phyloP scores from a whole-genome alignment of 768 basidiomycete species.

The Lentinula boryana region DNA sequence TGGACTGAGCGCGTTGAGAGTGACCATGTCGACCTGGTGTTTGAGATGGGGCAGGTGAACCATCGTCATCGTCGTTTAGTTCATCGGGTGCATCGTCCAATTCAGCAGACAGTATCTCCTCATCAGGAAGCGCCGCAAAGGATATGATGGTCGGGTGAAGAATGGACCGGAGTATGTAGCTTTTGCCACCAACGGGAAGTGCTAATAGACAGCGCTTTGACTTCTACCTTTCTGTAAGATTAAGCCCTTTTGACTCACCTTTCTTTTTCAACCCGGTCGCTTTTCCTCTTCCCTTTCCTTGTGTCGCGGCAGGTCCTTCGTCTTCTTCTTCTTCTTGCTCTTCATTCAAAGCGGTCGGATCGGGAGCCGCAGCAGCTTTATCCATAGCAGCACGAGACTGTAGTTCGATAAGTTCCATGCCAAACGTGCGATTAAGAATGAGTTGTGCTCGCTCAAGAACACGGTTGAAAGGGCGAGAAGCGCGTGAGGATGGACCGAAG shows the following conservation, averaged over 20 bases:
- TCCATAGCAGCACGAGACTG: conserved; percentile 54
- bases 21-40: not conserved
- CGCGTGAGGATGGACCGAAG: conserved; percentile 8
- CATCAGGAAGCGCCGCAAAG: conserved; percentile 49
- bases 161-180: conserved; percentile 77
- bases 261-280: conserved; percentile 63
- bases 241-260: conserved; percentile 31
- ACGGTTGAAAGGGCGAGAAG: conserved; percentile 51
- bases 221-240: not conserved
- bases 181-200: conserved; percentile 58
- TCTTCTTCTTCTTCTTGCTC: conserved; percentile 32
- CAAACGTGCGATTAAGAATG: conserved; percentile 60
- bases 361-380: conserved; percentile 28
- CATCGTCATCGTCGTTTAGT: conserved; percentile 43
- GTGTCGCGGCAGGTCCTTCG: not conserved
- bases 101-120: conserved; percentile 45
- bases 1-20: not conserved
- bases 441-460: conserved; percentile 62
- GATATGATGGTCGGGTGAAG: conserved; percentile 61
- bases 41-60: not conserved
- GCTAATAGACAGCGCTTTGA: conserved; percentile 25
- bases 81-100: conserved; percentile 41
- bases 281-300: conserved; percentile 23
- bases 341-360: conserved; percentile 31
- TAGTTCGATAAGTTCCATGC: conserved; percentile 82